Conservation (phyloP, 176 grass and related monocot genomes). For the Rhynchospora tenuis region DNA sequence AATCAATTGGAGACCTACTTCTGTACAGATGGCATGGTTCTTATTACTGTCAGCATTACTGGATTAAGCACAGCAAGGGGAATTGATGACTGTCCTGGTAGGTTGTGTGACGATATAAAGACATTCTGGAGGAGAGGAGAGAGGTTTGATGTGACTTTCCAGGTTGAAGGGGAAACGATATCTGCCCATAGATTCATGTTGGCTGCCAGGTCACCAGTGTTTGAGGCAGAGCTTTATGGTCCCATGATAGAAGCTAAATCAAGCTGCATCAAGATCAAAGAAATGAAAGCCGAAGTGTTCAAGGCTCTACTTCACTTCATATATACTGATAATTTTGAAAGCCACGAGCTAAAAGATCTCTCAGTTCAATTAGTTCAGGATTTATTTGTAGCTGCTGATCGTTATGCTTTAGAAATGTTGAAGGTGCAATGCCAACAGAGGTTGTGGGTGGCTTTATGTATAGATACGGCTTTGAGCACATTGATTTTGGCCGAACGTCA, state of each 20-base stretch:
- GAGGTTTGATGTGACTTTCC: conserved; percentile 21
- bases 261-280: background rate
- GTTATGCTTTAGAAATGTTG: background rate
- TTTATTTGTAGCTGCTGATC: background rate
- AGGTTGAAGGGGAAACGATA: conserved; percentile 2
- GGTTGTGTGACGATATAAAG: conserved; percentile 11
- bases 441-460: background rate
- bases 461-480: background rate
- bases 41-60: background rate
- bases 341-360: too few relatives aligned
- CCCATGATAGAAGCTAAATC: conserved; percentile 6
- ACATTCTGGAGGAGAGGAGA: conserved; percentile 2
- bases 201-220: conserved; percentile 31
- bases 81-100: background rate
- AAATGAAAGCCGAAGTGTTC: conserved; percentile 18
- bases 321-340: conserved; percentile 24
- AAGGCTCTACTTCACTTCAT: conserved; percentile 39
- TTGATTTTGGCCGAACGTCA: background rate
- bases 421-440: background rate
- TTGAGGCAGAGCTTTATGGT: conserved; percentile 23
- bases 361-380: background rate
- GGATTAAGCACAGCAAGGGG: background rate
- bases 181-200: background rate
- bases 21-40: background rate
- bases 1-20: background rate